Conservation (phyloP, 257 asterid species). For the Oldenlandia corymbosa region DNA sequence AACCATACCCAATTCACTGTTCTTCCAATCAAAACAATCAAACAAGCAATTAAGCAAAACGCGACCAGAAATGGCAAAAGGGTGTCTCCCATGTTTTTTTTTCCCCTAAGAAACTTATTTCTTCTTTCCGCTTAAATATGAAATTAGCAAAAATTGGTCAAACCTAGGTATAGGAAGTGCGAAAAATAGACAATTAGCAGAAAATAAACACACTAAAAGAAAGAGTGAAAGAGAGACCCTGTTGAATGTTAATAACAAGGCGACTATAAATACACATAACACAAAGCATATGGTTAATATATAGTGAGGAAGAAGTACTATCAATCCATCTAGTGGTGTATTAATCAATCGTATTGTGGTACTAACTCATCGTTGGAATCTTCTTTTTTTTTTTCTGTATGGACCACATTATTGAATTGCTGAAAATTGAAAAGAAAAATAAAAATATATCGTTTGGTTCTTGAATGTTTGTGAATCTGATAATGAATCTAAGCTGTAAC, state of each 20-base stretch:
- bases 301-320: conserved; percentile 8
- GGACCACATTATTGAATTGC: conserved; percentile 29
- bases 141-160: no score
- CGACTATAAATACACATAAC: no score
- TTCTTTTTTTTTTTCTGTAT: background rate
- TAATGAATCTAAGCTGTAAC: no score
- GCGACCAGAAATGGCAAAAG: background rate
- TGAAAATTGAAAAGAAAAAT: background rate
- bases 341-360: conserved; percentile 14
- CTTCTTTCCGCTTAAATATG: background rate
- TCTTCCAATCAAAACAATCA: conserved; percentile 26
- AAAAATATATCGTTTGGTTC: background rate
- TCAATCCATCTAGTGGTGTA: background rate
- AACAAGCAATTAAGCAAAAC: background rate
- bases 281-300: conserved; percentile 18
- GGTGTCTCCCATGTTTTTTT: background rate
- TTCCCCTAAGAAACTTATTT: background rate
- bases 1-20: conserved; percentile 46
- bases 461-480: background rate
- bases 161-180: no score
- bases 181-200: no score
- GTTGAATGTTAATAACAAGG: conserved; percentile 1
- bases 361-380: conserved; percentile 5
- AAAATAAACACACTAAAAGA: background rate
- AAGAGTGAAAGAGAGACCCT: background rate